These are phyloP conservation scores for Metahyphopichia silvanorum DNA, from an alignment of 805 yeast genomes.

Conservation along the genomic window DNA sequence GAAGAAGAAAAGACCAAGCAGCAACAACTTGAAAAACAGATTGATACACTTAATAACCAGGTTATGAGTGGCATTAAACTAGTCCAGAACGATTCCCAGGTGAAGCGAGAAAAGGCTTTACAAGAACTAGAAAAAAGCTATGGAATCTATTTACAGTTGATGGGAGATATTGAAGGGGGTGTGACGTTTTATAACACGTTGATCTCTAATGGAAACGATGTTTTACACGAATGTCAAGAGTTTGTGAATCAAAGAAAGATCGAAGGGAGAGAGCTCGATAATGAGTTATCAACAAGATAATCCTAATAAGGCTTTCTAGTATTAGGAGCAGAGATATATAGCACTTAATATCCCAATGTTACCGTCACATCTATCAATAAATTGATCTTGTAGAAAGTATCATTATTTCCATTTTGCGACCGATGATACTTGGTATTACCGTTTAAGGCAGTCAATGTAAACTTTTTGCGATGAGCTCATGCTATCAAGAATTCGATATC, in stretches of 20 bases:
- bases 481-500: no score
- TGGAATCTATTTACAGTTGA: conserved; percentile 52
- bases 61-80: conserved; percentile 19
- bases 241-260: conserved; percentile 50
- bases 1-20: conserved; percentile 33
- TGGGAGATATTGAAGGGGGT: conserved; percentile 65
- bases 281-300: not conserved
- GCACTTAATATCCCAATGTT: no score
- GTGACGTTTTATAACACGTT: conserved; percentile 66
- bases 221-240: conserved; percentile 47
- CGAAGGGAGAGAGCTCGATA: conserved; percentile 44
- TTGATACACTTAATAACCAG: conserved; percentile 28
- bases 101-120: conserved; percentile 46
- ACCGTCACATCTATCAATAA: no score
- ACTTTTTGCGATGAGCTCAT: no score
- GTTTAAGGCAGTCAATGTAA: not conserved
- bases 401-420: no score
- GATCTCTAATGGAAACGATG: conserved; percentile 40
- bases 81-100: conserved; percentile 17
- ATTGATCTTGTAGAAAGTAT: not conserved
- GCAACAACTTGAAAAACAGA: conserved; percentile 30
- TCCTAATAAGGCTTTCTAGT: no score
- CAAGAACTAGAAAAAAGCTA: conserved; percentile 50
- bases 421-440: conserved; percentile 16
- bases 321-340: no score